Base-by-base conservation (phyloP, 2,329 filamentous ascomycete genomes). In the Phoma sp. region DNA sequence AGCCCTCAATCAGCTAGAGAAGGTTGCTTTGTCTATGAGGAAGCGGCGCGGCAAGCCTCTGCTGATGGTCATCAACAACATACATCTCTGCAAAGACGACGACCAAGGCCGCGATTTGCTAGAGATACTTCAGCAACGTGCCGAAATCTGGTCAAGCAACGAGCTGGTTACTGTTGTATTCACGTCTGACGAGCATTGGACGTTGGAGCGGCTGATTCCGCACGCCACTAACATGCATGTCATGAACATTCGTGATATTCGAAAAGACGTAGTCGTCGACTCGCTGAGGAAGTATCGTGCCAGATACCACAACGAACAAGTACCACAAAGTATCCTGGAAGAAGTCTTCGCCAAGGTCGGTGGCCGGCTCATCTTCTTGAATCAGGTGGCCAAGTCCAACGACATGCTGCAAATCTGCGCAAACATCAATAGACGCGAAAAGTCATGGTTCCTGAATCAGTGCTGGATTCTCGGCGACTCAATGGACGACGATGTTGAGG, bases 161-260 rank as follows among this genome's bases (percentile, higher is more conserved):
- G 93, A 91, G 60, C 82, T 98, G 5, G 90, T 96, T 33, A 98
- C 93, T 0, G 86, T 91, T 79, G 86, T 99, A 18, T 92, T 99
- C 77, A 98, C 96, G 74, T 93, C 88, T 47, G 95, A 99, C 72
- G 93, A 98, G 73, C 97, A 96, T 76, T 99, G 93, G 95, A 89
- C 98, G 0, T 96, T 96, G 64, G 95, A 99, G 74, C 86, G 92
- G 10, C 79, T 99, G 48, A 97, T 96, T 78, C 88, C 91, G 69
- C 88, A 96, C 52, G 90, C 92, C 3, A 96, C 92, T 3, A 86
- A 95, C 44, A 96, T 99, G 90, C 90, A 96, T 67, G 88, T 97
- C 18, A 86, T 96, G 42, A 86, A 91, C 7, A 86, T 98, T 33
- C 82, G 85, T 2, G 95, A 99, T 73, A 79, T 98, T 6, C 85